A percentile compares a stretch with the other conserved stretches of the same genome.
Evolutionary conservation across 1,284 basidiomycete species (phyloP).

Genomic region (Rhizopogon parksii): DNA sequence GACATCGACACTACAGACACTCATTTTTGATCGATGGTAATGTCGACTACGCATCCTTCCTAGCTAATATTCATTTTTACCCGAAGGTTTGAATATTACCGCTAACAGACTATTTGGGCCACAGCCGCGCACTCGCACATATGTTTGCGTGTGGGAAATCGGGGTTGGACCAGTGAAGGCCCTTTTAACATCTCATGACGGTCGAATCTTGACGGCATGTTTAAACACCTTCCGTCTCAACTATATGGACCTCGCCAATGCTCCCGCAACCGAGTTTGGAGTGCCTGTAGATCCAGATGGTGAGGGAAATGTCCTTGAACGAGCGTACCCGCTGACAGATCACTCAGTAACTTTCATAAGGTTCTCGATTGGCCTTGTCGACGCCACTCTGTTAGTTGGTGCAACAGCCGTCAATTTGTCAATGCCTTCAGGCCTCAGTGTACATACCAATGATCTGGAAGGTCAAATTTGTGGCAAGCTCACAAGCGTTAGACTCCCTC

Average conservation of each 20-base stretch:
- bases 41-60: constrained; percentile 10
- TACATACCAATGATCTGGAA: constrained; percentile 71
- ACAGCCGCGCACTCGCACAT: constrained; percentile 75
- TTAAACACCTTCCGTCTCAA: constrained; percentile 59
- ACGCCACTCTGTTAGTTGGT: constrained; percentile 49
- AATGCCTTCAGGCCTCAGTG: constrained; percentile 52
- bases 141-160: constrained; percentile 89
- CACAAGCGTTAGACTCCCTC: constrained; percentile 49
- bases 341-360: constrained; percentile 46
- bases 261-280: constrained; percentile 67
- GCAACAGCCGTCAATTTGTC: constrained; percentile 50
- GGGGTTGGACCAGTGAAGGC: constrained; percentile 57
- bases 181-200: constrained; percentile 51
- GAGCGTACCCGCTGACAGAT: constrained; percentile 7
- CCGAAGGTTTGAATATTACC: constrained; percentile 66
- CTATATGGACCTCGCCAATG: constrained; percentile 71
- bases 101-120: constrained; percentile 86
- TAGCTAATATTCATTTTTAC: constrained; percentile 19
- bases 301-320: constrained; percentile 26
- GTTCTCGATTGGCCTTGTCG: constrained; percentile 45
- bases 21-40: constrained; percentile 60
- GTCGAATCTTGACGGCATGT: constrained; percentile 45
- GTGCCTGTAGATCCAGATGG: constrained; percentile 69
- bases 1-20: constrained; percentile 26
- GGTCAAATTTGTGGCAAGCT: constrained; percentile 58